Evolutionary conservation across 2,329 filamentous ascomycete species (phyloP).

Genomic region (Cladosporium austrohemisphaericum): DNA sequence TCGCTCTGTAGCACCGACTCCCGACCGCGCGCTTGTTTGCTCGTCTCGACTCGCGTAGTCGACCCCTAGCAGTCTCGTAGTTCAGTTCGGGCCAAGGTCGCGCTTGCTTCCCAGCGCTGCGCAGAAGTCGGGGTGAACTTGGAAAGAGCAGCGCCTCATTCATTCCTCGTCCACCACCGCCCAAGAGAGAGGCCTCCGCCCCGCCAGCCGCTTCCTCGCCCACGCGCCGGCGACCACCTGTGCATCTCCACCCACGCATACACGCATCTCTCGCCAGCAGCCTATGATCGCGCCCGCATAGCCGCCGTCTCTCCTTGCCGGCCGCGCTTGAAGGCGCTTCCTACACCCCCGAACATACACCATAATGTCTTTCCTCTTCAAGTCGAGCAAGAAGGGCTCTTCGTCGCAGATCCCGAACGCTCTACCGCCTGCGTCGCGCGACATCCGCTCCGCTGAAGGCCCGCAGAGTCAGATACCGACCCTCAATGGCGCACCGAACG

Average conservation of each 20-base stretch:
- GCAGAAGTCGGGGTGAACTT: no score
- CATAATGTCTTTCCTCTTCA: constrained; percentile 52
- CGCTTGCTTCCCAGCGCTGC: no score
- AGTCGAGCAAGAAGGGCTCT: constrained; percentile 40
- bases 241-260: background rate
- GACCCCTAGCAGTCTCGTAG: no score
- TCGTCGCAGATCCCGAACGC: constrained; percentile 30
- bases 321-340: constrained; percentile 13
- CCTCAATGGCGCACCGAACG: constrained; percentile 42
- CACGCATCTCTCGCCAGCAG: background rate
- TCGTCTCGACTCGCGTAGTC: background rate
- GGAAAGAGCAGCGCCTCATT: background rate
- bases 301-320: constrained; percentile 8
- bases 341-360: constrained; percentile 7
- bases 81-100: no score
- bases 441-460: constrained; percentile 56
- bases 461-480: constrained; percentile 40
- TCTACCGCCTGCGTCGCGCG: constrained; percentile 53
- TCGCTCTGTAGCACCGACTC: background rate
- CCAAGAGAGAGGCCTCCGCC: no score
- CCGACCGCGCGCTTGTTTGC: background rate
- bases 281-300: constrained; percentile 12
- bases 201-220: no score
- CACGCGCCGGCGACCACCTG: constrained; percentile 12
- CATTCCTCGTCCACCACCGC: background rate